phyloP scores from a whole-genome alignment of 176 grass and related monocot genomes.

The Lolium multiflorum region DNA sequence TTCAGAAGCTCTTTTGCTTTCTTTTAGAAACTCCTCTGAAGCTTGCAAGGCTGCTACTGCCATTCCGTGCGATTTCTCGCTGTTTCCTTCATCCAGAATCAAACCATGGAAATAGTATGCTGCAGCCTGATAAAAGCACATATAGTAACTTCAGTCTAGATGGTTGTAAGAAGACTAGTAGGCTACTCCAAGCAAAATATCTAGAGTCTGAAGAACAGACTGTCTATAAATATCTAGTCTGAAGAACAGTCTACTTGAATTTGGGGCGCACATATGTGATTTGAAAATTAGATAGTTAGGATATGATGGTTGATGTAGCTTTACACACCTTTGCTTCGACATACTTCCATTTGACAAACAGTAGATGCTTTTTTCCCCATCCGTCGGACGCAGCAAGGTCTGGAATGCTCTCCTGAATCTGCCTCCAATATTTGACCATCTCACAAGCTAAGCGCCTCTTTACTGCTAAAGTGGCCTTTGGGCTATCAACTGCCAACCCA shows the following conservation, averaged over 20 bases:
- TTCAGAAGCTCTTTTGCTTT: constrained; percentile 84
- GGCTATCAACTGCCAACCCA: constrained; percentile 93
- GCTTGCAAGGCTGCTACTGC: constrained; percentile 82
- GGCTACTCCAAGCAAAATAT: not conserved
- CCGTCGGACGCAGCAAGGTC: constrained; percentile 65
- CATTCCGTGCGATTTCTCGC: constrained; percentile 95
- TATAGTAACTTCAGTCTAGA: constrained; percentile 15
- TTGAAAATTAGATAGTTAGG: constrained; percentile 2
- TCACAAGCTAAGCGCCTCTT: constrained; percentile 96
- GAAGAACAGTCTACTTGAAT: not conserved
- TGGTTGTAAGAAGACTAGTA: constrained; percentile 6
- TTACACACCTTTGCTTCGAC: constrained; percentile 86
- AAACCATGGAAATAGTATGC: constrained; percentile 98
- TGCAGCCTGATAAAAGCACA: constrained; percentile 67
- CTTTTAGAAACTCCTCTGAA: constrained; percentile 88
- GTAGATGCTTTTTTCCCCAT: constrained; percentile 85
- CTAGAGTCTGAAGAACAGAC: not conserved
- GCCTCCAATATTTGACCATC: constrained; percentile 97
- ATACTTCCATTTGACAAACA: constrained; percentile 96
- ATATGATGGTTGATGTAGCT: constrained; percentile 21
- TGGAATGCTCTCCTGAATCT: constrained; percentile 82
- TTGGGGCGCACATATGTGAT: not conserved
- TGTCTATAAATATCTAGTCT: too few relatives aligned
- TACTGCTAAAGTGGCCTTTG: constrained; percentile 94
- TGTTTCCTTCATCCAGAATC: constrained; percentile 99